Conservation (phyloP, 805 yeast species). For the Danielozyma ontarioensis region DNA sequence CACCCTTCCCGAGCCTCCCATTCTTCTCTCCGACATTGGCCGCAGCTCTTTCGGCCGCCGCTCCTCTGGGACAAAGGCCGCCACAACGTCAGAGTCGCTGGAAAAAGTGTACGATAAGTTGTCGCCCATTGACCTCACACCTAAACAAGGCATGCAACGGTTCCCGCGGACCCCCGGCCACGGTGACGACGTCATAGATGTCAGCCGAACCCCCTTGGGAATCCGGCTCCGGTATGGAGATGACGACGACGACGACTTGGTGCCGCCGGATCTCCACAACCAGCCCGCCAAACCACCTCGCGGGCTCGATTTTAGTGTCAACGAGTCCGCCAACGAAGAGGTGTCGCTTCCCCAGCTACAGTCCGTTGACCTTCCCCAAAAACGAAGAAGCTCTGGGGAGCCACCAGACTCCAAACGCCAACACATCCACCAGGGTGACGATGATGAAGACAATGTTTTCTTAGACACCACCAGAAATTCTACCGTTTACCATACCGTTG, state of each 20-base stretch:
- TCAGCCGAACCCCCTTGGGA: constrained; percentile 22
- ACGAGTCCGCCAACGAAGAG: neutral
- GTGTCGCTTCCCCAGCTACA: neutral
- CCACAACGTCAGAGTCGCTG: neutral
- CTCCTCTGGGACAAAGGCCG: constrained; percentile 2
- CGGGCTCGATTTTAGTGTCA: constrained; percentile 1
- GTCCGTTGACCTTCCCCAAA: neutral
- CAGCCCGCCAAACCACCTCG: neutral
- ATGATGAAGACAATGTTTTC: constrained; percentile 7
- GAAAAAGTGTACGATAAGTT: constrained; percentile 1
- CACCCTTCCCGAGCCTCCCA: constrained; percentile 40
- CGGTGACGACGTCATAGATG: constrained; percentile 10
- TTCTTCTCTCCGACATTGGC: constrained; percentile 32
- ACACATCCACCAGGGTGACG: too few species aligned
- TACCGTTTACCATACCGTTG: neutral
- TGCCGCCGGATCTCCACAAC: constrained; percentile 20
- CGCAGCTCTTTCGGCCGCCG: constrained; percentile 4
- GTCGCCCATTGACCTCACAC: constrained; percentile 13
- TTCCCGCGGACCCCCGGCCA: constrained; percentile 11
- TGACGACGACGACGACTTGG: constrained; percentile 23
- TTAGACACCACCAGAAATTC: constrained; percentile 4
- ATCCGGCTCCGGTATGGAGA: constrained; percentile 15
- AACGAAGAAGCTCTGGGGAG: neutral
- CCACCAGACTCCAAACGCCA: too few species aligned
- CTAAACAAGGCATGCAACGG: constrained; percentile 13